phyloP scores from a whole-genome alignment of 2,329 filamentous ascomycete genomes.

The Fusarium sp. region DNA sequence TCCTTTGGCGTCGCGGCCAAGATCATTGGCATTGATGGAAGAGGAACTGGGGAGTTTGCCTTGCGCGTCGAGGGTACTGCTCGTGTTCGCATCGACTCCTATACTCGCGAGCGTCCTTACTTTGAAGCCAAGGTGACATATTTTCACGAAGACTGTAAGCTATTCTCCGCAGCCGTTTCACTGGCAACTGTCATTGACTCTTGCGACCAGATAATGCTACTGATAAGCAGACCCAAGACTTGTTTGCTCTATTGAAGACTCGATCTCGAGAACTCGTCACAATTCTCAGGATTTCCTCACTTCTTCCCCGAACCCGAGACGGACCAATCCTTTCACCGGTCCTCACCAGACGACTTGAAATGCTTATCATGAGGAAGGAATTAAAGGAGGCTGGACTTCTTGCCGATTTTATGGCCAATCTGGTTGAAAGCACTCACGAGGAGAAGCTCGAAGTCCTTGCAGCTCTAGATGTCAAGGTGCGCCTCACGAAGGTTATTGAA shows the following conservation, averaged over 20 bases:
- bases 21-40: constrained; percentile 82
- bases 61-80: constrained; percentile 88
- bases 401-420: constrained; percentile 96
- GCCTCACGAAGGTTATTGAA: constrained; percentile 85
- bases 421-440: constrained; percentile 87
- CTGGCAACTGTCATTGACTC: constrained; percentile 21
- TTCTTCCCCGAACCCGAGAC: constrained; percentile 78
- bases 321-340: constrained; percentile 80
- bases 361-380: constrained; percentile 87
- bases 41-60: constrained; percentile 80
- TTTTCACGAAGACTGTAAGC: constrained; percentile 76
- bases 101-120: constrained; percentile 81
- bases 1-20: constrained; percentile 84
- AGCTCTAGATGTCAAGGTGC: constrained; percentile 81
- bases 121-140: constrained; percentile 85
- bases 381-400: constrained; percentile 84
- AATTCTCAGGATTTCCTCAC: constrained; percentile 83
- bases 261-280: constrained; percentile 88
- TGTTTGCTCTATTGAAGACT: constrained; percentile 85
- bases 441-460: constrained; percentile 90
- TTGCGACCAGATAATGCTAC: constrained; percentile 47
- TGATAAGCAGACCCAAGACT: constrained; percentile 74
- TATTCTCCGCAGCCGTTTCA: background rate
- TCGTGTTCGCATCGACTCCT: constrained; percentile 76
- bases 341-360: constrained; percentile 86